Conservation (phyloP, 2,329 filamentous ascomycete genomes). For the Lachnellula arida region DNA sequence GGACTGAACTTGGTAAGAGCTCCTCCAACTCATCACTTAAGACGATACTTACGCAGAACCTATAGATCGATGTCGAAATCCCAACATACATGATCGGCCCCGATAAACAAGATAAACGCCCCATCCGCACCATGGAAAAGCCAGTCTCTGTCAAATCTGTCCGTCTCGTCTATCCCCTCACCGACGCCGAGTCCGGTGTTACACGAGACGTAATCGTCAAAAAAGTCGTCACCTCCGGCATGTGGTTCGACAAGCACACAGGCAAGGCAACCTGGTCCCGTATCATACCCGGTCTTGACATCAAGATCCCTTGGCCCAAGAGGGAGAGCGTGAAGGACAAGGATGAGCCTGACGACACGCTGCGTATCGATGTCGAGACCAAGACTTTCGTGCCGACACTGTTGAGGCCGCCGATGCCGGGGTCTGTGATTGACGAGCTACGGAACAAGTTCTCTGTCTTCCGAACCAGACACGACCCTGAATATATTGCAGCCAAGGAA, state of each 20-base stretch:
- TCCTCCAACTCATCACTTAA: background rate
- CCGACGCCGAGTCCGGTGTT: conserved; percentile 58
- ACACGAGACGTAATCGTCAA: conserved; percentile 74
- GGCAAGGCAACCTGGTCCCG: conserved; percentile 48
- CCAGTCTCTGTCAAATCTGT: conserved; percentile 66
- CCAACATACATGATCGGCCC: conserved; percentile 37
- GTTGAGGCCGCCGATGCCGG: conserved; percentile 71
- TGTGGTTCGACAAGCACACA: conserved; percentile 46
- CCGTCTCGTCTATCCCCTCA: conserved; percentile 75
- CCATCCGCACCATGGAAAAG: conserved; percentile 45
- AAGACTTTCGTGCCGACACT: conserved; percentile 75
- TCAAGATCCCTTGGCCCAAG: conserved; percentile 72
- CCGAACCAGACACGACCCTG: conserved; percentile 72
- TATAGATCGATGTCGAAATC: conserved; percentile 38
- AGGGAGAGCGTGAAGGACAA: conserved; percentile 42
- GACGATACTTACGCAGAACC: conserved; percentile 5
- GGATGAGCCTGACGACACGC: conserved; percentile 64
- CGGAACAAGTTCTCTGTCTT: conserved; percentile 78
- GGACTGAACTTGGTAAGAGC: conserved; percentile 58
- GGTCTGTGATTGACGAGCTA: conserved; percentile 76
- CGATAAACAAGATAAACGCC: conserved; percentile 35
- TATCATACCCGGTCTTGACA: conserved; percentile 66
- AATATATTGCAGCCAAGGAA: conserved; percentile 63
- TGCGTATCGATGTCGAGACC: conserved; percentile 69
- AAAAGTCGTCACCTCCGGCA: conserved; percentile 53